phyloP scores from a whole-genome alignment of 139 green algal species.

The Edaphochlamys debaryana region DNA sequence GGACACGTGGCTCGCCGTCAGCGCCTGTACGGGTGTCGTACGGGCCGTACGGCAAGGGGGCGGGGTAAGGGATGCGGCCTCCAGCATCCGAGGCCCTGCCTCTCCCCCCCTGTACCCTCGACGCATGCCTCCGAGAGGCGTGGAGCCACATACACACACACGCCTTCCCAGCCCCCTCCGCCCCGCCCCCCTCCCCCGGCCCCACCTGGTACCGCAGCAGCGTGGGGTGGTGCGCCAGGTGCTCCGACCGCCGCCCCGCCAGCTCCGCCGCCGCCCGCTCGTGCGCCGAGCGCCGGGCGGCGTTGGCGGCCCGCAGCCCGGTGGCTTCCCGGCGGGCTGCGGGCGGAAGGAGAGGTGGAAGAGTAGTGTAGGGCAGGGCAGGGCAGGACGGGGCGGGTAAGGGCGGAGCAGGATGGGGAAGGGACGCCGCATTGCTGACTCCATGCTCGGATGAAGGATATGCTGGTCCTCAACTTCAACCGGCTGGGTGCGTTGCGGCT shows the following conservation, averaged over 20 bases:
- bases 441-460: no score
- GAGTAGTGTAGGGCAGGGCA: constrained; percentile 24
- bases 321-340: constrained; percentile 3
- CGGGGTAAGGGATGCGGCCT: no score
- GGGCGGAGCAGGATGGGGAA: no score
- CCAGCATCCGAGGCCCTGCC: no score
- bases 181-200: no score
- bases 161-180: no score
- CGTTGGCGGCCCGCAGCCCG: constrained; percentile 3
- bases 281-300: background rate
- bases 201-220: constrained; percentile 27
- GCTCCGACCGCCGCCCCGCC: background rate
- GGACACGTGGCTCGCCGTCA: constrained; percentile 29
- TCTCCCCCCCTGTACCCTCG: background rate
- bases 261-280: background rate
- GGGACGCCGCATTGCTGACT: no score
- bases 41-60: no score
- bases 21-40: background rate
- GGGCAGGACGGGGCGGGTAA: background rate
- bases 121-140: background rate
- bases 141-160: background rate
- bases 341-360: no score
- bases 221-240: constrained; percentile 33
- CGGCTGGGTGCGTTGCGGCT: no score
- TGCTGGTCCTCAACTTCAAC: no score